A percentile compares a stretch with the other conserved stretches of the same genome.
Conservation (phyloP, 2,329 filamentous ascomycete genomes). For the Colletotrichum falcatum region DNA sequence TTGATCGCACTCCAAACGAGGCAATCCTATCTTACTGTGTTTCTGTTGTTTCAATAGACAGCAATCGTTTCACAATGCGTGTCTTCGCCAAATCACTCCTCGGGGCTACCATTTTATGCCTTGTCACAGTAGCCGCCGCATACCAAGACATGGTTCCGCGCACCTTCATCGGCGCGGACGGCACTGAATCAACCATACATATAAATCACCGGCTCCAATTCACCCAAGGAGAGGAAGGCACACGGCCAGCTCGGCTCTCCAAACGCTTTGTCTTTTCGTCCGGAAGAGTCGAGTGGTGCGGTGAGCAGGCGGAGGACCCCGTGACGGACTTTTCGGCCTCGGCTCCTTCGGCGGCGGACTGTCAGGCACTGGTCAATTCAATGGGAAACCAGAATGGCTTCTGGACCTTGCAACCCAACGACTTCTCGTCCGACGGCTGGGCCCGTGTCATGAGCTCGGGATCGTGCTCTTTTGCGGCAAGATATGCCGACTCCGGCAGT, state of each 20-base stretch:
- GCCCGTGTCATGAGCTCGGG: conserved; percentile 29
- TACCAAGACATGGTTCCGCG: conserved; percentile 3
- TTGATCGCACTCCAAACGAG: background rate
- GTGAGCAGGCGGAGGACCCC: conserved; percentile 30
- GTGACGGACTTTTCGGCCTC: conserved; percentile 29
- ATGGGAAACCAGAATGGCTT: conserved; percentile 24
- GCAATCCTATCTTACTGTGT: background rate
- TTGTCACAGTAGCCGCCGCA: background rate
- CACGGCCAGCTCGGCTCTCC: conserved; percentile 15
- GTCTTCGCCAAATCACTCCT: background rate
- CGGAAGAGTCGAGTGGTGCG: conserved; percentile 40
- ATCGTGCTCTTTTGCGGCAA: conserved; percentile 37
- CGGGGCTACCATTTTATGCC: background rate
- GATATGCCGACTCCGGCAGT: conserved; percentile 19
- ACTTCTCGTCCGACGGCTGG: conserved; percentile 35
- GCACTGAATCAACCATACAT: conserved; percentile 1
- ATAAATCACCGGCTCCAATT: conserved; percentile 22
- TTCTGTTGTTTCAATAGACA: background rate
- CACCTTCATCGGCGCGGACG: background rate
- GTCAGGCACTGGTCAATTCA: conserved; percentile 14
- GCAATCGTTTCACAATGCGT: background rate
- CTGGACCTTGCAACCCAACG: conserved; percentile 32
- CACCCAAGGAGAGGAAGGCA: conserved; percentile 16
- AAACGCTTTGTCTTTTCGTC: conserved; percentile 32
- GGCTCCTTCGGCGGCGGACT: conserved; percentile 36